Evolutionary conservation across 208 protist species (phyloP), one percentile per base, ranked within the genome.

Genomic region (Leishmania turanica): DNA sequence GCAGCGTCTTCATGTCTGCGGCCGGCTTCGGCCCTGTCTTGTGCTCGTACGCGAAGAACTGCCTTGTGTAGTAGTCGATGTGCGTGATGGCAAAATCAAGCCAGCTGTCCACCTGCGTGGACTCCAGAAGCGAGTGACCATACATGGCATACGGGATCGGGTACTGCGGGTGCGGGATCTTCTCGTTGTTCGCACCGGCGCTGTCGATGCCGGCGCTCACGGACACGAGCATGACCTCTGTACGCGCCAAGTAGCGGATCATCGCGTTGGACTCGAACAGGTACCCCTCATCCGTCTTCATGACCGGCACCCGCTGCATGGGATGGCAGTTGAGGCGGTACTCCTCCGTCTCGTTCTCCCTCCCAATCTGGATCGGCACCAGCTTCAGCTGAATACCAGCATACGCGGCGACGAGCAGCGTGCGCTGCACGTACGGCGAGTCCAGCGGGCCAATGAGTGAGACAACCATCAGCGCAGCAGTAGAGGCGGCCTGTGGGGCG

Each of bases 231-330:
- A 89, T 80, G 24, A 85, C 87, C 78, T 95, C 89, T 1, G 85
- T 89, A 49, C 92, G 87, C 2, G 92, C 90, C 21, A 97, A 47
- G 79, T 95, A 93, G 65, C 92, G 86, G 49, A 95, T 88, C 42
- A 97, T 97, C 66, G 92, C 92, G 69, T 93, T 89, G 58, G 85
- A 87, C 68, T 96, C 94, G 80, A 94, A 93, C 21, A 97, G 82
- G 85, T 92, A 96, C 74, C 94, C 94, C 75, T 97, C 92, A 53
- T 88, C 87, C 4, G 90, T 95, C 79, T 95, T 90, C 68, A 96
- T 80, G 2, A 88, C 90, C 1, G 94, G 94, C 34, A 94, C 77
- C 34, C 89, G 89, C 56, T 88, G 78, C 65, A 97, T 77, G 1
- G 92, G 92, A 68, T 95, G 86, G 70, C 87, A 92, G 82, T 97